Conservation (phyloP, 148 eudicot species). For the Vaccinium vitisidaea region DNA sequence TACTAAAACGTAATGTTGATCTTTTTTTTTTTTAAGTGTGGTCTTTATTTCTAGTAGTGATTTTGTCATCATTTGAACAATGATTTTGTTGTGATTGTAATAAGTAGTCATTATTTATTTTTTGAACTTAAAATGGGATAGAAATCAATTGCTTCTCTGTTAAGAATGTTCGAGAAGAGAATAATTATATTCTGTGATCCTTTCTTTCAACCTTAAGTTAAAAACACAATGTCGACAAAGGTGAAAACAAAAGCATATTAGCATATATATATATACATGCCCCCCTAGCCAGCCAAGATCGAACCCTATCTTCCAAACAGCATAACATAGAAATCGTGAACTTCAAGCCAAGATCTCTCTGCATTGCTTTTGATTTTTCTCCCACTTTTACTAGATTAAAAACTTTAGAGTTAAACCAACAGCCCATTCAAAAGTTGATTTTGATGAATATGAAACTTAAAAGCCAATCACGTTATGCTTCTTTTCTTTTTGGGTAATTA, state of each 20-base stretch:
- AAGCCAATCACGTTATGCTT: background rate
- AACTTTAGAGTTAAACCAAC: background rate
- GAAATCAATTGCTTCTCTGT: background rate
- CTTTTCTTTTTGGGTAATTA: background rate
- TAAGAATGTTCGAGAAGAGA: background rate
- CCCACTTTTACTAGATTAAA: background rate
- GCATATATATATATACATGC: too few relatives aligned
- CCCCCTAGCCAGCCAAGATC: background rate
- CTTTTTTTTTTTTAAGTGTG: too few relatives aligned
- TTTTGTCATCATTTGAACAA: too few relatives aligned
- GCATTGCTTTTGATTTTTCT: background rate
- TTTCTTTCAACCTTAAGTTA: constrained; percentile 4
- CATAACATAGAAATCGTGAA: background rate
- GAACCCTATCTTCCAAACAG: background rate
- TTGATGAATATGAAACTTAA: background rate
- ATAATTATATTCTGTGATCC: background rate
- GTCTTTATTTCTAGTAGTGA: too few relatives aligned
- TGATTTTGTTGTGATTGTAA: too few relatives aligned
- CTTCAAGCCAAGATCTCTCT: background rate
- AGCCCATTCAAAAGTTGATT: constrained; percentile 2
- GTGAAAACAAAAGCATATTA: too few relatives aligned
- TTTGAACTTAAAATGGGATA: too few relatives aligned
- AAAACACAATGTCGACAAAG: background rate
- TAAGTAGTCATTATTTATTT: too few relatives aligned
- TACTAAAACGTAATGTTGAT: too few relatives aligned